Conservation (phyloP, 1,284 basidiomycete species). For the Melanopsichium pennsylvanicum region DNA sequence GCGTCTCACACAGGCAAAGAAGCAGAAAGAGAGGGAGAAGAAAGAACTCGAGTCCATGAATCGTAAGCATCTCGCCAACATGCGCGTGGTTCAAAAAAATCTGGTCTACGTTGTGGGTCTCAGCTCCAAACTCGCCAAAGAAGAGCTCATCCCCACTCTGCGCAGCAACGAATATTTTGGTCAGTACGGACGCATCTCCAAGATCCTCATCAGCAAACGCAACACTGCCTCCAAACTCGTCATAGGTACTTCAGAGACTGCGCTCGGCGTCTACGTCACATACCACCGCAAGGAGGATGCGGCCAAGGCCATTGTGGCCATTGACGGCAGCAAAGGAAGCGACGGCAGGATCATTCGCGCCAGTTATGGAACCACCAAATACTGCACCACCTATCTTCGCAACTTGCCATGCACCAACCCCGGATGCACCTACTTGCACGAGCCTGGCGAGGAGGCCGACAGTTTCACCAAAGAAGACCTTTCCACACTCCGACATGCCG, state of each 20-base stretch:
- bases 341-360: constrained; percentile 74
- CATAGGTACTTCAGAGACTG: constrained; percentile 72
- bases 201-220: constrained; percentile 91
- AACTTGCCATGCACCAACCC: constrained; percentile 85
- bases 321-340: constrained; percentile 79
- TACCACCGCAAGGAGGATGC: constrained; percentile 96
- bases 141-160: constrained; percentile 94
- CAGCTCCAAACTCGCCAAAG: constrained; percentile 86
- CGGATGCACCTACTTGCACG: constrained; percentile 92
- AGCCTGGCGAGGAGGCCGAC: constrained; percentile 98
- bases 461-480: constrained; percentile 71
- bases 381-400: constrained; percentile 94
- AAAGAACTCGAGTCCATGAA: constrained; percentile 91
- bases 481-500: constrained; percentile 62
- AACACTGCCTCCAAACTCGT: constrained; percentile 73
- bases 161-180: constrained; percentile 97
- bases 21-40: constrained; percentile 90
- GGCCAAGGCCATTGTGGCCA: constrained; percentile 86
- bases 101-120: constrained; percentile 96
- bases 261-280: constrained; percentile 93
- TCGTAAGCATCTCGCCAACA: constrained; percentile 87
- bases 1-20: constrained; percentile 93
- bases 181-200: constrained; percentile 96
- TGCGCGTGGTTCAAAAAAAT: constrained; percentile 94
- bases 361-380: constrained; percentile 95